Base-by-base conservation (phyloP, 345 rosid genomes). In the Eucalyptus brandiana region DNA sequence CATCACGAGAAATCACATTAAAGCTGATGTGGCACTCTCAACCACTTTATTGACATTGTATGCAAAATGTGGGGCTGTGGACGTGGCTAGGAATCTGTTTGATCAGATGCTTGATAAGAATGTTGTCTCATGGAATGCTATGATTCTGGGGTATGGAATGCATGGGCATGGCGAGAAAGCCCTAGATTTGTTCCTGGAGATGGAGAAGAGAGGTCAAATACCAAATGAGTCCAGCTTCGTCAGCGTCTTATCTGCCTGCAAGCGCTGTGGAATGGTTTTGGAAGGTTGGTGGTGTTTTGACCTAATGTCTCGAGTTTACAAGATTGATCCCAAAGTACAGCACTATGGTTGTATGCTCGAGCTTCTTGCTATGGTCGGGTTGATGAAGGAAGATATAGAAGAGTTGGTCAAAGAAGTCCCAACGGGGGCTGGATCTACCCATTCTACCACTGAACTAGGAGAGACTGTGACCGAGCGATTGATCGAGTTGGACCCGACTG, bases 221-320 rank as follows among this genome's bases (percentile, higher is more conserved):
- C 94, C 95, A 12, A 91, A 95, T 91, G 92, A 87, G 87, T 92
- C 94, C 87, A 94, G 95, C 92, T 94, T 93, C 88, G 89, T 94
- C 56, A 90, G 97, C 49, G 50, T 93, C 90, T 90, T 95, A 87
- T 94, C 96, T 80, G 95, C 96, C 6, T 96, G 96, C 87, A 88
- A 88, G 86, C 90, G 92, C 56, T 89, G 93, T 1, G 96, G 95
- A 86, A 91, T 95, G 94, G 89, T 95, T 90, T 89, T 93, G 49
- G 97, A 95, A 94, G 97, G 96, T 86, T 94, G 97, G 97, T 94
- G 96, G 94, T 91, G 87, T 86, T 95, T 95, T 88, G 90, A 93
- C 90, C 91, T 91, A 32, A 93, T 95, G 96, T 91, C 90, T 87
- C 92, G 90, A 85, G 93, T 94, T 90, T 94, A 95, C 87, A 88